phyloP scores from a whole-genome alignment of 2,329 filamentous ascomycete genomes.

The Lojkania enalia region DNA sequence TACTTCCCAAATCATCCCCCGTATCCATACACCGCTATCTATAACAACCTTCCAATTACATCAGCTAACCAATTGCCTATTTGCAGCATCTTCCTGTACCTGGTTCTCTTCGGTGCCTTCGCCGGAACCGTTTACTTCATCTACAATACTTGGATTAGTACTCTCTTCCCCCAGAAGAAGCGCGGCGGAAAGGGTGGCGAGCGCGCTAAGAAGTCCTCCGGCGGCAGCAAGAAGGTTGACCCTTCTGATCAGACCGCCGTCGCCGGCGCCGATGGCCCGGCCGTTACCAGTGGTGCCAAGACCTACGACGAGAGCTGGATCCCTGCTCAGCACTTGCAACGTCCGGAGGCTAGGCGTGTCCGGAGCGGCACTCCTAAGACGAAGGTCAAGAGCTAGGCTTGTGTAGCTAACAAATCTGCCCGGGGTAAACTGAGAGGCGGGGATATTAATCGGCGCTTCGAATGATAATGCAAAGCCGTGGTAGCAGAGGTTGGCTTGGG shows the following conservation, averaged over 20 bases:
- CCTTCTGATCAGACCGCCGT: slow-evolving; percentile 61
- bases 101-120: slow-evolving; percentile 81
- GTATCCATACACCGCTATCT: not conserved
- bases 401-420: too few relatives aligned
- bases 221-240: slow-evolving; percentile 70
- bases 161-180: slow-evolving; percentile 86
- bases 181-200: slow-evolving; percentile 65
- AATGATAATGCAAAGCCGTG: too few relatives aligned
- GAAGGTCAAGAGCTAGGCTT: slow-evolving; percentile 42
- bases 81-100: slow-evolving; percentile 97
- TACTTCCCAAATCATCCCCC: too few relatives aligned
- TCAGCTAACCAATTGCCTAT: slow-evolving; percentile 16
- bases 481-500: too few relatives aligned
- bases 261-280: slow-evolving; percentile 71
- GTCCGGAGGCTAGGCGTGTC: slow-evolving; percentile 70
- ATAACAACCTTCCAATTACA: too few relatives aligned
- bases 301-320: slow-evolving; percentile 94
- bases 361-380: slow-evolving; percentile 52
- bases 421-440: too few relatives aligned
- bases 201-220: slow-evolving; percentile 63
- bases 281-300: slow-evolving; percentile 70
- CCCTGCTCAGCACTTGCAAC: slow-evolving; percentile 83
- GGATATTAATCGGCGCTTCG: too few relatives aligned
- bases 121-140: slow-evolving; percentile 87
- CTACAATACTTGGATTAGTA: slow-evolving; percentile 97